phyloP scores from a whole-genome alignment of 2,329 filamentous ascomycete species.

The Aspergillus sp. region DNA sequence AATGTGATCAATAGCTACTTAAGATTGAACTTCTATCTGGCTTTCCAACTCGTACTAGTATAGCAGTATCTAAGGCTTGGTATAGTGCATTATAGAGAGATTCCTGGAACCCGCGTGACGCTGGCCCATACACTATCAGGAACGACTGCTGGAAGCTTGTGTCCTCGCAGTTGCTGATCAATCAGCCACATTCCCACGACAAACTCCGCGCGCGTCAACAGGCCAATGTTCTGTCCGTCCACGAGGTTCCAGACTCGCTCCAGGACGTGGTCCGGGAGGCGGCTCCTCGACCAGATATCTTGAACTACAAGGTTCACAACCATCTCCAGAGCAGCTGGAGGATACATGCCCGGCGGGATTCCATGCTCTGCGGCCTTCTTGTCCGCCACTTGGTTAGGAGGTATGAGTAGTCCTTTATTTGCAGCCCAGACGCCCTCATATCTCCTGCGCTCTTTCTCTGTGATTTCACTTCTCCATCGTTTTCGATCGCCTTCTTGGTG shows the following conservation, averaged over 20 bases:
- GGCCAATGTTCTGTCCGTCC: constrained; percentile 35
- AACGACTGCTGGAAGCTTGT: constrained; percentile 47
- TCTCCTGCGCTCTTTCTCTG: constrained; percentile 47
- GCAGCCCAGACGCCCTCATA: constrained; percentile 54
- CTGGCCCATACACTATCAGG: constrained; percentile 50
- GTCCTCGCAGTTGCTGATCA: constrained; percentile 49
- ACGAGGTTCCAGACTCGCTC: constrained; percentile 51
- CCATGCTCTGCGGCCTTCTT: constrained; percentile 11
- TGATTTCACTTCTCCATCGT: constrained; percentile 45
- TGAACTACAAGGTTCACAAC: constrained; percentile 48
- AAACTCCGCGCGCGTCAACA: constrained; percentile 48
- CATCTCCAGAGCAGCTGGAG: constrained; percentile 34
- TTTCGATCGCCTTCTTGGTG: constrained; percentile 50
- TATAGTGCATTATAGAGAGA: constrained; percentile 17
- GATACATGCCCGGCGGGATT: constrained; percentile 17
- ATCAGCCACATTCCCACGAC: constrained; percentile 54
- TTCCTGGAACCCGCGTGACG: constrained; percentile 41
- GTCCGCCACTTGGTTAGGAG: constrained; percentile 13
- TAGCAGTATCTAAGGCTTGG: not conserved
- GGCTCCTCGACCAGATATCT: constrained; percentile 52
- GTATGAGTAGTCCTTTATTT: constrained; percentile 45
- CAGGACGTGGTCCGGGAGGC: constrained; percentile 38
- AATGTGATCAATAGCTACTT: too few species aligned
- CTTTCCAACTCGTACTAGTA: not conserved
- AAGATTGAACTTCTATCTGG: too few species aligned